Conservation (phyloP, 2,329 filamentous ascomycete species). For the Hymenoscyphus fructigenus region DNA sequence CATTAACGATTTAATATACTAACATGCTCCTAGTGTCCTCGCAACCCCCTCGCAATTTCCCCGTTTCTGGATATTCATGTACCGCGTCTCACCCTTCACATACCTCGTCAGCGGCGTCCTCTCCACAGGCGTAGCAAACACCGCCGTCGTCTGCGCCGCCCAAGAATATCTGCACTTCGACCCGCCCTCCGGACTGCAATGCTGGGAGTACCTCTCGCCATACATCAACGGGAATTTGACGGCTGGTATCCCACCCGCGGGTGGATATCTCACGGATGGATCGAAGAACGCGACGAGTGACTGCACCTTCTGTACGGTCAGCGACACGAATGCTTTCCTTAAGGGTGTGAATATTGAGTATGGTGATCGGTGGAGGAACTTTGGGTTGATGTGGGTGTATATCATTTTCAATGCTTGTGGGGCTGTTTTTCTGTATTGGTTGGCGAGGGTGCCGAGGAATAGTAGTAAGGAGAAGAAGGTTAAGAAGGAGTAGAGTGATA, state of each 20-base stretch:
- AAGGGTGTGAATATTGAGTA: conserved; percentile 52
- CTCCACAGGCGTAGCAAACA: conserved; percentile 67
- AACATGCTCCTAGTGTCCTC: conserved; percentile 52
- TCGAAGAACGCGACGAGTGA: conserved; percentile 40
- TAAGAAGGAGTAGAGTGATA: not conserved
- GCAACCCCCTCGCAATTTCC: conserved; percentile 62
- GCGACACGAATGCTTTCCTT: conserved; percentile 51
- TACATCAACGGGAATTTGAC: conserved; percentile 47
- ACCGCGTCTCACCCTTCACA: conserved; percentile 77
- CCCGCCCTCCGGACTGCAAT: conserved; percentile 57
- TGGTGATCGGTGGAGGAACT: conserved; percentile 65
- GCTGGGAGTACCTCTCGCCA: conserved; percentile 53
- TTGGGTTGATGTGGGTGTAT: conserved; percentile 51
- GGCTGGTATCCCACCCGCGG: not conserved
- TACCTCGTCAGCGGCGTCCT: conserved; percentile 77
- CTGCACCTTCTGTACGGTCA: conserved; percentile 56
- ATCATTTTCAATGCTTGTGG: conserved; percentile 54
- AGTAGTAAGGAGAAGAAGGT: conserved; percentile 17
- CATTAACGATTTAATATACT: conserved; percentile 35
- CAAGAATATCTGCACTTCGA: conserved; percentile 68
- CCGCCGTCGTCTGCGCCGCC: conserved; percentile 60
- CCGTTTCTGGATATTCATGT: conserved; percentile 82
- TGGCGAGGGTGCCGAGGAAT: conserved; percentile 45
- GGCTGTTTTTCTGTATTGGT: conserved; percentile 54
- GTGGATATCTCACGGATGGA: conserved; percentile 39